Evolutionary conservation across 106 monocot genomes (phyloP), one percentile per base, ranked within the genome.

Genomic region (Amphibolis antarctica): DNA sequence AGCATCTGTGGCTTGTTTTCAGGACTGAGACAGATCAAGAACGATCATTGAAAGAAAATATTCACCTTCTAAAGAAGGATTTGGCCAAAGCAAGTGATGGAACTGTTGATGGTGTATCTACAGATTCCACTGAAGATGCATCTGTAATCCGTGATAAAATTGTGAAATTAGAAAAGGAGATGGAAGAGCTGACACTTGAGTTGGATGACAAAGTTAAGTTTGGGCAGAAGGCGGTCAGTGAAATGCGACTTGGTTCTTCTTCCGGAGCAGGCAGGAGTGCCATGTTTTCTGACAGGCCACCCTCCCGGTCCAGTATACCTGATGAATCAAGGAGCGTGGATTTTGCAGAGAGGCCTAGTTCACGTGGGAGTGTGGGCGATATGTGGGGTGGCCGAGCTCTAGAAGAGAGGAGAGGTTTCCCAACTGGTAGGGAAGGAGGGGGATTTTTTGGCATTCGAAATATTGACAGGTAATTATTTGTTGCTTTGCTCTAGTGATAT

Each of bases 121-220:
- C 44, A 46, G 59, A 63, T 28, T 69, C 79, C 64, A 45, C 70
- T 27, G 96, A 85, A 56, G 66, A 86, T n/a, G 25, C 72, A 14
- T 43, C 63, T 0, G 14, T 0, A 49, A 51, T 85, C 5, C 66
- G 64, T 14, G 75, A 82, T 27, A 62, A 71, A 62, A 77, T 84
- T 63, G 17, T 64, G 31, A 48, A 63, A 1, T 78, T 19, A 72
- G 90, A 98, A 75, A 84, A 62, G 30, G 82, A 98, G 15, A 61
- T 90, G 28, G 96, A 87, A 48, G 44, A 51, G 59, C 71, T 98
- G 24, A 67, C 54, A 46, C 47, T 43, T 28, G 69, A 85, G 48
- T 69, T 98, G 67, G 90, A 98, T 71, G 84, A 87, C 62, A 90
- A 81, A 71, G 82, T 87, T 68, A 80, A 78, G 23, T 82, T 96